phyloP scores from a whole-genome alignment of 139 green algal genomes.

The Chlorella sorokiniana region DNA sequence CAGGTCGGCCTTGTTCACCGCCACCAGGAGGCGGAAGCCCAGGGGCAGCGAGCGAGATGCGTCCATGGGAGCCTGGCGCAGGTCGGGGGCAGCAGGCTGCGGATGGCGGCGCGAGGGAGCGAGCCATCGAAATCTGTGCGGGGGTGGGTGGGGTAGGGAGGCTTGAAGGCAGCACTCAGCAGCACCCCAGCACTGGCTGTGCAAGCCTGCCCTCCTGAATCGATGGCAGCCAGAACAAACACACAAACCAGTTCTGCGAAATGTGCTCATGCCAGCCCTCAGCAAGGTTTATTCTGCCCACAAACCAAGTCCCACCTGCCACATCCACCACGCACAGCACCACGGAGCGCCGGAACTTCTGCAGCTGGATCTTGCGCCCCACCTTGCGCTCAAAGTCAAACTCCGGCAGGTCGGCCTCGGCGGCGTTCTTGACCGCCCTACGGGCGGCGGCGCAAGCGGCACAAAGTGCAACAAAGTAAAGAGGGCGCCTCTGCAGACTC shows the following conservation, averaged over 20 bases:
- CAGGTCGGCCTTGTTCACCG: constrained; percentile 95
- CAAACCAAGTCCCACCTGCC: not conserved
- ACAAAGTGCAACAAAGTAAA: not conserved
- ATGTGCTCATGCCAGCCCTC: no score
- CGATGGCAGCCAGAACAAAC: not conserved
- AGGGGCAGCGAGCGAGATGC: constrained; percentile 3
- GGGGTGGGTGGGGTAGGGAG: not conserved
- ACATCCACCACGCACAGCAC: constrained; percentile 86
- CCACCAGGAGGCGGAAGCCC: constrained; percentile 76
- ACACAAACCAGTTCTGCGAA: not conserved
- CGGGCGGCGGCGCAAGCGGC: not conserved
- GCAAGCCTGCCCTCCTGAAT: not conserved
- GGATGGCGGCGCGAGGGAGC: constrained; percentile 74
- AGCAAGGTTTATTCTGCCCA: not conserved
- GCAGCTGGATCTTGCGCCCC: constrained; percentile 69
- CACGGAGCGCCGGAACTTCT: constrained; percentile 79
- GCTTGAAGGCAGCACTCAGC: not conserved
- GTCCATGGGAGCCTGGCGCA: constrained; percentile 3
- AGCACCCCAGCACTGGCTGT: not conserved
- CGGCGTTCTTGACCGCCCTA: constrained; percentile 70
- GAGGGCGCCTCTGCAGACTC: no score
- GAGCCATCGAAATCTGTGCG: constrained; percentile 85
- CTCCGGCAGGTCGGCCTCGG: constrained; percentile 69
- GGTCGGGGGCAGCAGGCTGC: constrained; percentile 33
- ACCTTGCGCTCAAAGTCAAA: constrained; percentile 86